A percentile compares a stretch with the other conserved stretches of the same genome.
Evolutionary conservation across 371 early-diverging fungal genomes (phyloP).

Genomic region (Syncephalastrum contaminatum): DNA sequence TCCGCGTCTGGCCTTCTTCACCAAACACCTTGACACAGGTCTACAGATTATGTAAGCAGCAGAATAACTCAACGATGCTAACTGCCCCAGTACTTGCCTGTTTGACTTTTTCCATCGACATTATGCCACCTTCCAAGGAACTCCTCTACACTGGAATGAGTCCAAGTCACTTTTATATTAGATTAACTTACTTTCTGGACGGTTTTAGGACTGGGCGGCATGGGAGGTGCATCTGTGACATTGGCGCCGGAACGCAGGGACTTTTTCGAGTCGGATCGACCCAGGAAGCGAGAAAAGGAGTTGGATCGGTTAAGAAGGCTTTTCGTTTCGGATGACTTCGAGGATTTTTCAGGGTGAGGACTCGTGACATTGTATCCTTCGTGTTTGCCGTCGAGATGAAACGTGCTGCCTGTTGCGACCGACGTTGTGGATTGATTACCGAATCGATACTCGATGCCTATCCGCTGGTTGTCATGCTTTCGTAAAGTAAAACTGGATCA

Average conservation of each 20-base stretch:
- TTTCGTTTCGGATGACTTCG: constrained; percentile 44
- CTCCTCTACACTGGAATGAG: constrained; percentile 24
- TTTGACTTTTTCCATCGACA: constrained; percentile 67
- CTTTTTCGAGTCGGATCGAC: constrained; percentile 47
- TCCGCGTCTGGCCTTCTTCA: constrained; percentile 65
- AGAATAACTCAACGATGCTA: background rate
- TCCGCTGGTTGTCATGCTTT: constrained; percentile 1
- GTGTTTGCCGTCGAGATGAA: constrained; percentile 23
- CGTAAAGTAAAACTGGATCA: constrained; percentile 1
- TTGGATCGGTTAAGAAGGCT: constrained; percentile 44
- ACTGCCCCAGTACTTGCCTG: constrained; percentile 35
- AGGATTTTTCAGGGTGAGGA: constrained; percentile 24
- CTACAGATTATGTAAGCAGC: constrained; percentile 15
- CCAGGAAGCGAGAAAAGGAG: constrained; percentile 50
- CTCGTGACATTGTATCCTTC: constrained; percentile 36
- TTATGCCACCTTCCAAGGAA: constrained; percentile 55
- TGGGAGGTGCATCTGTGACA: constrained; percentile 26
- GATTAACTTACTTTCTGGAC: constrained; percentile 33
- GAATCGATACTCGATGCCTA: constrained; percentile 14
- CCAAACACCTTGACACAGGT: constrained; percentile 70
- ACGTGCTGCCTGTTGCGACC: constrained; percentile 5
- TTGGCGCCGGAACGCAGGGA: constrained; percentile 20
- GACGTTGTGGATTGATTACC: constrained; percentile 18
- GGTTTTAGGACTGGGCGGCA: constrained; percentile 38
- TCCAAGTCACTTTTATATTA: background rate